These are phyloP conservation scores for Botryotinia calthae DNA, from an alignment of 2,329 filamentous ascomycete species.

Conservation along the genomic window DNA sequence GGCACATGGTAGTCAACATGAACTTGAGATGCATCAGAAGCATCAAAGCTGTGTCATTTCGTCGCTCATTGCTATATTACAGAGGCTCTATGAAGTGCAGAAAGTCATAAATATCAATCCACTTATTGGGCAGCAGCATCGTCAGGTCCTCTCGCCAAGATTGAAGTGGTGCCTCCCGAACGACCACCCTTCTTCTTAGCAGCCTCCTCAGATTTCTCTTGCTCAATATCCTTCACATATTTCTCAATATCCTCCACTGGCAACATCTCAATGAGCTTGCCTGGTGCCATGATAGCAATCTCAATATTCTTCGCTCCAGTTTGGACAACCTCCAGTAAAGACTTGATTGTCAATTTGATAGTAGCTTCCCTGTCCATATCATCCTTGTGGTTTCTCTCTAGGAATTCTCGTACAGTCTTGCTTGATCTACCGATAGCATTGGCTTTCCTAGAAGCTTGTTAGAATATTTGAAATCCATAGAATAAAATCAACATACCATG, in stretches of 20 bases:
- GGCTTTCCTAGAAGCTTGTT: constrained; percentile 71
- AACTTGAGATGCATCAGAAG: constrained; percentile 2
- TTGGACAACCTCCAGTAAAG: constrained; percentile 94
- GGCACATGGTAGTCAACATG: neutral
- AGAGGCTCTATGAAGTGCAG: constrained; percentile 34
- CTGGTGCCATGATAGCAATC: constrained; percentile 96
- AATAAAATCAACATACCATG: constrained; percentile 66
- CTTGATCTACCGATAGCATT: constrained; percentile 97
- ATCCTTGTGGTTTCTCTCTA: constrained; percentile 98
- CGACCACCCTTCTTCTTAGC: constrained; percentile 91
- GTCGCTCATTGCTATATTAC: constrained; percentile 40
- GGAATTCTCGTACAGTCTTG: constrained; percentile 98
- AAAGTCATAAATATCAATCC: constrained; percentile 24
- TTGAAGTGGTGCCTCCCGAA: constrained; percentile 68
- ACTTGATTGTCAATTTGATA: constrained; percentile 97
- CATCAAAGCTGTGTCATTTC: constrained; percentile 23
- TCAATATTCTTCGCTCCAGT: constrained; percentile 99
- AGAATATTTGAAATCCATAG: constrained; percentile 12
- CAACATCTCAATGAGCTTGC: constrained; percentile 87
- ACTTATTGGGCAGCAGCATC: constrained; percentile 35
- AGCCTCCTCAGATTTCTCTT: constrained; percentile 98
- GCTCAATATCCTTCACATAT: constrained; percentile 98
- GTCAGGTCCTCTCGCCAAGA: constrained; percentile 63
- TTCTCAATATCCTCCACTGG: constrained; percentile 93
- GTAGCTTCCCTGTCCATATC: constrained; percentile 96